These are phyloP conservation scores for Candida easanensis DNA, from an alignment of 805 yeast genomes.

Conservation along the genomic window DNA sequence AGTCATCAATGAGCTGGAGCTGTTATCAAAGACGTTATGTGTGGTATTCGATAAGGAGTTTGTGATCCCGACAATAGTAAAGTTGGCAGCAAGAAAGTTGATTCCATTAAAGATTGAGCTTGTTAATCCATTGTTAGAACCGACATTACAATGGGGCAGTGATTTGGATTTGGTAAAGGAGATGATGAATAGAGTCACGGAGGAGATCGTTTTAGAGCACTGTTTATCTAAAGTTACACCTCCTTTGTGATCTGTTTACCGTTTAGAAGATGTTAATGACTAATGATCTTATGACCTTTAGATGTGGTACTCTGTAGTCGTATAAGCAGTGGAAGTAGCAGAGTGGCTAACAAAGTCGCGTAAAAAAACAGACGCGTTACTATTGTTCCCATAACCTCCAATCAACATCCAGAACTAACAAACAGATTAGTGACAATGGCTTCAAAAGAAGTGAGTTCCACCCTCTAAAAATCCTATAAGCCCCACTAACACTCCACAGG, in stretches of 20 bases:
- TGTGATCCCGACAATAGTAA: conserved; percentile 53
- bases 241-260: conserved; percentile 34
- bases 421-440: no score
- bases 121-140: conserved; percentile 42
- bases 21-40: conserved; percentile 38
- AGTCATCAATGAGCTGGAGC: conserved; percentile 41
- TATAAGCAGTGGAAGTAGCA: no score
- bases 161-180: conserved; percentile 41
- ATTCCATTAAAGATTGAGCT: conserved; percentile 46
- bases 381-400: no score
- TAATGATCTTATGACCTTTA: no score
- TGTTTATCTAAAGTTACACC: conserved; percentile 49
- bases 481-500: conserved; percentile 18
- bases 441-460: conserved; percentile 32
- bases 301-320: no score
- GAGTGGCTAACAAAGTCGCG: no score
- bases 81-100: conserved; percentile 44
- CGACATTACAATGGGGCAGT: conserved; percentile 55
- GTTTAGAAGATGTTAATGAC: no score
- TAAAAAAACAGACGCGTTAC: no score
- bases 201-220: conserved; percentile 48
- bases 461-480: neutral
- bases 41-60: conserved; percentile 38
- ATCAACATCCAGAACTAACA: no score
- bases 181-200: conserved; percentile 43